phyloP scores from a whole-genome alignment of 495 filamentous ascomycete species.

The Penicillium egyptiacum region DNA sequence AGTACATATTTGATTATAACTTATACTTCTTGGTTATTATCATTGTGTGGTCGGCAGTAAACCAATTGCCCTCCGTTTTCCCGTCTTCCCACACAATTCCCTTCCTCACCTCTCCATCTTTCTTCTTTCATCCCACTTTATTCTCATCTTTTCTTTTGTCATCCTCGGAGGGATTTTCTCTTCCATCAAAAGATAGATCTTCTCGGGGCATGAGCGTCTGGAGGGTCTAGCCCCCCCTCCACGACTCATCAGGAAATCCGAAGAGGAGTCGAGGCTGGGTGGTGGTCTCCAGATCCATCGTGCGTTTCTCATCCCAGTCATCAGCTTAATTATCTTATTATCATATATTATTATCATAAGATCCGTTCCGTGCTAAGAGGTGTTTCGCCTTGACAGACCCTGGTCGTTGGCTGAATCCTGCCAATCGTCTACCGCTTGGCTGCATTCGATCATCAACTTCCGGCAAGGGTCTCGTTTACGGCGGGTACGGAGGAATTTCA shows the following conservation, averaged over 20 bases:
- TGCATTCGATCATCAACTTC: slow-evolving; percentile 21
- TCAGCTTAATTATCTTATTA: slow-evolving; percentile 12
- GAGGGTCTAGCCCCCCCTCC: slow-evolving; percentile 38
- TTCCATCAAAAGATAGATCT: slow-evolving; percentile 12
- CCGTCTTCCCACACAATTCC: slow-evolving; percentile 4
- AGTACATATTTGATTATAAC: background rate
- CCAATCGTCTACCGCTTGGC: slow-evolving; percentile 27
- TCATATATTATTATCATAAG: slow-evolving; percentile 12
- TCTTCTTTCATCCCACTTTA: background rate
- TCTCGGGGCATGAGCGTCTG: slow-evolving; percentile 31
- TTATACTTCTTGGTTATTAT: background rate
- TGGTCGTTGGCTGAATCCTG: slow-evolving; percentile 28
- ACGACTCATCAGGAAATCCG: slow-evolving; percentile 15
- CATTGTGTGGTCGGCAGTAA: slow-evolving; percentile 8
- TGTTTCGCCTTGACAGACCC: slow-evolving; percentile 18
- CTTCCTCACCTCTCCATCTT: slow-evolving; percentile 1
- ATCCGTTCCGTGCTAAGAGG: slow-evolving; percentile 12
- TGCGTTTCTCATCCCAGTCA: slow-evolving; percentile 12
- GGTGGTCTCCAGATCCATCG: slow-evolving; percentile 12
- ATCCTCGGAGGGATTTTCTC: background rate
- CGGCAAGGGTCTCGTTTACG: slow-evolving; percentile 28
- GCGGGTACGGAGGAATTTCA: slow-evolving; percentile 32
- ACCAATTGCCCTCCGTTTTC: slow-evolving; percentile 3
- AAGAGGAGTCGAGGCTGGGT: slow-evolving; percentile 12
- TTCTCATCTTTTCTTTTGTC: background rate